Conservation (phyloP, 2,329 filamentous ascomycete genomes). For the Colletotrichum kahawae region DNA sequence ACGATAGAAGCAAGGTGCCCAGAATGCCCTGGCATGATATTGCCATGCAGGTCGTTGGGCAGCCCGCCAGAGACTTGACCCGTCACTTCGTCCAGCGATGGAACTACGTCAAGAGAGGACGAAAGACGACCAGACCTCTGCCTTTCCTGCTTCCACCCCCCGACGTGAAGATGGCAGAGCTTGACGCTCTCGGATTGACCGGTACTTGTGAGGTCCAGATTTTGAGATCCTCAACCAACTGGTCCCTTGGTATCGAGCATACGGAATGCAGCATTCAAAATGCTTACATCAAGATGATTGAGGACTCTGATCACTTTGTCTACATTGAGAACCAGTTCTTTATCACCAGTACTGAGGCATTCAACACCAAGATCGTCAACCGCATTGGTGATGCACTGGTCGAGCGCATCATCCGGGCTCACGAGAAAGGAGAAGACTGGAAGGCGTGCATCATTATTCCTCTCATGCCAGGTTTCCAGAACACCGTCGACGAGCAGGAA, state of each 20-base stretch:
- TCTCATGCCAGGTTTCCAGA: slow-evolving; percentile 98
- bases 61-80: slow-evolving; percentile 91
- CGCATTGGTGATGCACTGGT: slow-evolving; percentile 94
- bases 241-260: slow-evolving; percentile 89
- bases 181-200: slow-evolving; percentile 85
- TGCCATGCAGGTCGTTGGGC: slow-evolving; percentile 95
- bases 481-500: slow-evolving; percentile 91
- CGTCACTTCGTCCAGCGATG: slow-evolving; percentile 97
- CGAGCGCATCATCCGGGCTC: slow-evolving; percentile 85
- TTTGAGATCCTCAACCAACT: slow-evolving; percentile 84
- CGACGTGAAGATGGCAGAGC: slow-evolving; percentile 84
- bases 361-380: slow-evolving; percentile 88
- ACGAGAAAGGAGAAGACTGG: slow-evolving; percentile 87
- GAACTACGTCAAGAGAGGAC: slow-evolving; percentile 94
- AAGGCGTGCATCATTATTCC: slow-evolving; percentile 89
- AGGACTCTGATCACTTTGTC: slow-evolving; percentile 94
- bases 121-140: slow-evolving; percentile 91
- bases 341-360: slow-evolving; percentile 88
- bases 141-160: slow-evolving; percentile 93
- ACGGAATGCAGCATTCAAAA: slow-evolving; percentile 95
- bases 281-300: slow-evolving; percentile 93
- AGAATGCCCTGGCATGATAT: slow-evolving; percentile 99
- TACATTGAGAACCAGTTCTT: slow-evolving; percentile 99
- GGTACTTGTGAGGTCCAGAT: slow-evolving; percentile 98
- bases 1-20: slow-evolving; percentile 85